phyloP scores from a whole-genome alignment of 1,284 basidiomycete genomes.

The Cutaneotrichosporon daszewskae region DNA sequence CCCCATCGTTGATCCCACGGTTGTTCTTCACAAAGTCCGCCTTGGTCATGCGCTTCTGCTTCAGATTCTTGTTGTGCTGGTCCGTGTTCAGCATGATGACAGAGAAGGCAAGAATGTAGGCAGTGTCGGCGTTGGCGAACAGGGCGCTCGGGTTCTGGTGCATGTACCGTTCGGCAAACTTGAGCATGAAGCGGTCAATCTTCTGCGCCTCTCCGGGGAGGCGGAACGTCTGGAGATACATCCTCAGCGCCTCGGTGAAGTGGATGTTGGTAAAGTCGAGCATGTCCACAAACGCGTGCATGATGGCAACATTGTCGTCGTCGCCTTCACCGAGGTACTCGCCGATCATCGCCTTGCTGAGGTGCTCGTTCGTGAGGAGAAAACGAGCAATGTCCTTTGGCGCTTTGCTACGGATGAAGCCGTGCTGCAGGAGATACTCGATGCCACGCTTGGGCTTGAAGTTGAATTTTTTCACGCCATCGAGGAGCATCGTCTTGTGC shows the following conservation, averaged over 20 bases:
- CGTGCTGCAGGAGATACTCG: constrained; percentile 79
- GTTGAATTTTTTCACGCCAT: constrained; percentile 97
- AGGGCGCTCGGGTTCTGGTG: constrained; percentile 71
- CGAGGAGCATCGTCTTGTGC: constrained; percentile 89
- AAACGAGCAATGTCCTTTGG: constrained; percentile 83
- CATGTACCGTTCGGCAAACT: constrained; percentile 92
- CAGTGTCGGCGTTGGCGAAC: constrained; percentile 77
- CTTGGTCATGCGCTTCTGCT: constrained; percentile 81
- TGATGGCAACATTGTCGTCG: constrained; percentile 76
- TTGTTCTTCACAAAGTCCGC: constrained; percentile 87
- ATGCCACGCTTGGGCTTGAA: constrained; percentile 96
- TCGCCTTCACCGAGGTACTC: constrained; percentile 96
- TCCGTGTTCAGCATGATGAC: constrained; percentile 94
- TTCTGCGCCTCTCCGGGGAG: constrained; percentile 94
- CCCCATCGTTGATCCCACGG: constrained; percentile 84
- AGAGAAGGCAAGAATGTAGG: constrained; percentile 88
- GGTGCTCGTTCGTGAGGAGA: constrained; percentile 80
- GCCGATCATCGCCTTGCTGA: constrained; percentile 93
- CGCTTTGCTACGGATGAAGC: constrained; percentile 72
- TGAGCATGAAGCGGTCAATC: constrained; percentile 98
- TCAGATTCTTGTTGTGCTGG: constrained; percentile 87
- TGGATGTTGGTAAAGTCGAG: constrained; percentile 73
- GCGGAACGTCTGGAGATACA: constrained; percentile 87
- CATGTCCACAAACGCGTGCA: constrained; percentile 93
- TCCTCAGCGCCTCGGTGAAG: constrained; percentile 81